These are phyloP conservation scores for Bjerkandera adusta DNA, from an alignment of 1,284 basidiomycete species.

Conservation along the genomic window DNA sequence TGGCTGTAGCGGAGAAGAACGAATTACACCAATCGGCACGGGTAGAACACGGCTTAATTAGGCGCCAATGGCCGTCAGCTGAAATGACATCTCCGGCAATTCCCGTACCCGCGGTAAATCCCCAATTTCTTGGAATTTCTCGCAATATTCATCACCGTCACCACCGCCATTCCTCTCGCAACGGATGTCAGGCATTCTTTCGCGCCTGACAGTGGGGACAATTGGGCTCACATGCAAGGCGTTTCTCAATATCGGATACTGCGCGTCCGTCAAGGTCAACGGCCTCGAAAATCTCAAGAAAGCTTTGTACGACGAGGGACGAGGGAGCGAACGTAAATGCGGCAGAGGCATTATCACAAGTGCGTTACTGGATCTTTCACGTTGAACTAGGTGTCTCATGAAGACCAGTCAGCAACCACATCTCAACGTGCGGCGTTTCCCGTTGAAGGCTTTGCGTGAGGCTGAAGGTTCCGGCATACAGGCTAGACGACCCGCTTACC, in stretches of 20 bases:
- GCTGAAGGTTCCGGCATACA: constrained; percentile 29
- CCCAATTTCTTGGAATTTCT: too few species aligned
- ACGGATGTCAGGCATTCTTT: too few species aligned
- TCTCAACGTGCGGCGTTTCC: constrained; percentile 68
- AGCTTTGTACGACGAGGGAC: constrained; percentile 50
- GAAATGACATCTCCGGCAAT: too few species aligned
- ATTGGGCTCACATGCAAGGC: constrained; percentile 77
- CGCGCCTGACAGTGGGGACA: constrained; percentile 52
- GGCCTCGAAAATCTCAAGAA: constrained; percentile 65
- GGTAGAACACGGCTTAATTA: too few species aligned
- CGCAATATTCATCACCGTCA: too few species aligned
- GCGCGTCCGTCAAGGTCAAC: constrained; percentile 59
- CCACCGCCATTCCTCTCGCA: too few species aligned
- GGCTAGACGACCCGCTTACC: constrained; percentile 74
- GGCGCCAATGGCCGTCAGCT: too few species aligned
- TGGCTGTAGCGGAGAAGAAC: too few species aligned
- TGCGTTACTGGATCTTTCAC: constrained; percentile 37
- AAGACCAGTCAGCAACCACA: constrained; percentile 80
- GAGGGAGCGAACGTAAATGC: constrained; percentile 31
- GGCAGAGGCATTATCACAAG: constrained; percentile 79
- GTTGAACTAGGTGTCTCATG: neutral
- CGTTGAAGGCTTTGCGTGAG: neutral
- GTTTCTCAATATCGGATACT: constrained; percentile 66
- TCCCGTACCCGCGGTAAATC: too few species aligned
- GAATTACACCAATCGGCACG: too few species aligned